Evolutionary conservation across 352 stramenopile species (phyloP).

Genomic region (Phytophthora tubulina): DNA sequence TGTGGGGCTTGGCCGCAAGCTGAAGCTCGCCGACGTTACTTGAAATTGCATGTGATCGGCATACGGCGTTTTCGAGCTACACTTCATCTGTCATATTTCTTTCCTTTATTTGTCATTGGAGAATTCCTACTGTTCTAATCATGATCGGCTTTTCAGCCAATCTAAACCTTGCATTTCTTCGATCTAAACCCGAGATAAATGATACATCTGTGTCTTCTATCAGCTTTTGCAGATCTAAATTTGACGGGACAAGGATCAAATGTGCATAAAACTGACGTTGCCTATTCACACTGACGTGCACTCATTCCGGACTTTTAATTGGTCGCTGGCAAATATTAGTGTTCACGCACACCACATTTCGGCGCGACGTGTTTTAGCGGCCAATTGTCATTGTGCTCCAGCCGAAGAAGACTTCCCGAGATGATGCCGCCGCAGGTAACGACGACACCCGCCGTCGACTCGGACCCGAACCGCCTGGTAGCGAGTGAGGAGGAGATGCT

Average conservation of each 20-base stretch:
- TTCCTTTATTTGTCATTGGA: no score
- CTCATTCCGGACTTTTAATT: constrained; percentile 9
- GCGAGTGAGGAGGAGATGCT: constrained; percentile 69
- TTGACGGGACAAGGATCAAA: no score
- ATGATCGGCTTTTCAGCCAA: no score
- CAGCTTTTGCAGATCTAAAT: no score
- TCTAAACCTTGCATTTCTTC: no score
- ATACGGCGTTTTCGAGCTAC: background rate
- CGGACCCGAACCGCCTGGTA: constrained; percentile 41
- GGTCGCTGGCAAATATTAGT: constrained; percentile 11
- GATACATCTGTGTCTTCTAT: no score
- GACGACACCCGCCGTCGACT: constrained; percentile 1
- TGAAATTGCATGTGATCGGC: constrained; percentile 10
- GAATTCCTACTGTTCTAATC: no score
- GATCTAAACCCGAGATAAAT: no score
- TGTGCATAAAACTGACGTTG: no score
- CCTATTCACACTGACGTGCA: no score
- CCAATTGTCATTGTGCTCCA: constrained; percentile 32
- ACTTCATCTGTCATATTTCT: no score
- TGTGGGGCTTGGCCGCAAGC: background rate
- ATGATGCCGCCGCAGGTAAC: constrained; percentile 21
- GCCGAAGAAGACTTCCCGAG: background rate
- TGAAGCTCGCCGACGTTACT: background rate
- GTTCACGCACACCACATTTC: constrained; percentile 10
- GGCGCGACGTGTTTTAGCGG: constrained; percentile 12